Conservation (phyloP, 192 early-diverging fungal genomes). For the Coemansia sp. region DNA sequence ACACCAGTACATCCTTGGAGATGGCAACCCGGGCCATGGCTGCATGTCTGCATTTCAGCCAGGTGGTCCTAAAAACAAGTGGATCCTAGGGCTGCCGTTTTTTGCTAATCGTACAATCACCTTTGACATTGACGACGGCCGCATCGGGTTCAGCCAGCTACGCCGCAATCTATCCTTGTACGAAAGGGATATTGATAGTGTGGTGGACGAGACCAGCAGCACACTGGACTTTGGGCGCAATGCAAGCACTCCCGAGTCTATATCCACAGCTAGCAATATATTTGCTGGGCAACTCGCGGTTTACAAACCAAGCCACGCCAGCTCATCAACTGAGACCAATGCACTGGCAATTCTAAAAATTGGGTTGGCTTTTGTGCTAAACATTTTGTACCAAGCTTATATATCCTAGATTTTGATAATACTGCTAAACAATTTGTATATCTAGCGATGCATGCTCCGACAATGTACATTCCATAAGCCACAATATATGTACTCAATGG, state of each 20-base stretch:
- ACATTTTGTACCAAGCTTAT: too few relatives aligned
- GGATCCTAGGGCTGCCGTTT: constrained; percentile 44
- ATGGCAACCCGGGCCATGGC: constrained; percentile 30
- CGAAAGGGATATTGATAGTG: background rate
- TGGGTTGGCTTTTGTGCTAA: too few relatives aligned
- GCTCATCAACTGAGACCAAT: too few relatives aligned
- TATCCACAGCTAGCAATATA: background rate
- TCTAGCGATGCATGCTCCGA: too few relatives aligned
- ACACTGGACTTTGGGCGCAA: background rate
- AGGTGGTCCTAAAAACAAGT: constrained; percentile 37
- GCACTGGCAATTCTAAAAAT: too few relatives aligned
- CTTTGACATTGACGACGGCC: constrained; percentile 40
- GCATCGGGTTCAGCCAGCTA: constrained; percentile 24
- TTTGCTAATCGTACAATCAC: constrained; percentile 39
- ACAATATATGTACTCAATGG: too few relatives aligned
- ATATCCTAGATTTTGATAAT: too few relatives aligned
- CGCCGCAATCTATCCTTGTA: background rate
- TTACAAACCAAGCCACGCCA: background rate
- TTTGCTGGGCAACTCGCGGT: background rate
- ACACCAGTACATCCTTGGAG: constrained; percentile 39
- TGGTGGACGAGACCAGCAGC: background rate
- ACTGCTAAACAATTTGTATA: too few relatives aligned
- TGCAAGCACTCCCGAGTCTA: background rate
- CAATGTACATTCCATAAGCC: too few relatives aligned
- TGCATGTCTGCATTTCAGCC: constrained; percentile 51